Conservation (phyloP, 306 rosid genomes). For the Begonia loranthoides region DNA sequence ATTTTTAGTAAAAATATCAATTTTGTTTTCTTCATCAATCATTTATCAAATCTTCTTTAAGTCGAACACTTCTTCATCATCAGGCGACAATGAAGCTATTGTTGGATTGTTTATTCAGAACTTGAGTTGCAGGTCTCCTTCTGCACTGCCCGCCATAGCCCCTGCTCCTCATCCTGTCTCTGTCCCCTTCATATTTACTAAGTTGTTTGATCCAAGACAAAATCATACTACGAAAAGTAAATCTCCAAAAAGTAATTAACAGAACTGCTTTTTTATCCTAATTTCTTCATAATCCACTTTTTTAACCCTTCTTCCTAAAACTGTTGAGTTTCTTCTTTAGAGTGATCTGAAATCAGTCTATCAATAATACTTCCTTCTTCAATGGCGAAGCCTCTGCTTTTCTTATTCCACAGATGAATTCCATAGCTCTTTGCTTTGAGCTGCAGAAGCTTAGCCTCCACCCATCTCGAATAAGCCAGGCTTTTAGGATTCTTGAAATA, state of each 20-base stretch:
- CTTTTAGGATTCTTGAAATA: slow-evolving; percentile 33
- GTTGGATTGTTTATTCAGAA: slow-evolving; percentile 90
- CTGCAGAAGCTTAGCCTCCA: slow-evolving; percentile 30
- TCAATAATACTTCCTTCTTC: slow-evolving; percentile 60
- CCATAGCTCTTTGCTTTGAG: slow-evolving; percentile 41
- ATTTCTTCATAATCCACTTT: slow-evolving; percentile 3
- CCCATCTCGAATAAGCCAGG: slow-evolving; percentile 32
- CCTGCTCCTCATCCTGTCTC: slow-evolving; percentile 1
- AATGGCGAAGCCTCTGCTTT: slow-evolving; percentile 33
- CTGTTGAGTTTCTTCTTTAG: slow-evolving; percentile 14
- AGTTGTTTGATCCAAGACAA: too few species aligned
- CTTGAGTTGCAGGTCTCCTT: slow-evolving; percentile 70
- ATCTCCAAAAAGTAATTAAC: too few species aligned
- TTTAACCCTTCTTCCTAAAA: slow-evolving; percentile 5
- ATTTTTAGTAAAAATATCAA: too few species aligned
- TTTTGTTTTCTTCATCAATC: slow-evolving; percentile 63
- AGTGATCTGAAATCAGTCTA: slow-evolving; percentile 34
- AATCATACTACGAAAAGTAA: too few species aligned
- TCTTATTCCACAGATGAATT: slow-evolving; percentile 64
- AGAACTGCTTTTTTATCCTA: neutral
- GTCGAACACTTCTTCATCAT: too few species aligned
- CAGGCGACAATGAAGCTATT: slow-evolving; percentile 60
- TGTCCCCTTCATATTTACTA: neutral
- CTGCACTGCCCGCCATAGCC: slow-evolving; percentile 23
- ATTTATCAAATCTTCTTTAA: too few species aligned